Base-by-base conservation (phyloP, 2,329 filamentous ascomycete species). In the Scedosporium minutisporum region DNA sequence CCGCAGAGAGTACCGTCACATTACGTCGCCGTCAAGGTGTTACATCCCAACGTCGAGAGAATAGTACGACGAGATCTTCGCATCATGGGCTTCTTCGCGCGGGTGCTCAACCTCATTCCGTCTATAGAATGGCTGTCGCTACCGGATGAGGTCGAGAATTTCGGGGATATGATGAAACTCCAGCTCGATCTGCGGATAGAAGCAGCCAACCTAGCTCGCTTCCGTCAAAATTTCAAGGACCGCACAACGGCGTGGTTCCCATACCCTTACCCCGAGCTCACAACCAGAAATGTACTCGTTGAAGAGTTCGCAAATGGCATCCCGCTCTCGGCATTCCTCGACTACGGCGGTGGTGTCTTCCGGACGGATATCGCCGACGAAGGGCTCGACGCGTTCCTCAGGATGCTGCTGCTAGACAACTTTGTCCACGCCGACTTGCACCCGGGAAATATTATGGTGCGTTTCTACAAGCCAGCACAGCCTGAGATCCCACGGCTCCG, bases 391-490 rank as follows among this genome's bases (percentile, higher is more conserved):
- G 93, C 93, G 3, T 99, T 99, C 74, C 77, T 99, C 59, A 91
- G 93, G 69, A 99, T 99, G 95, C 79, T 99, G 16, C 82, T 99
- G 12, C 88, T 99, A 46, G 95, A 99, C 74, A 99, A 99, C 73
- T 99, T 99, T 73, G 88, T 97, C 27, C 95, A 99, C 71, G 93
- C 95, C 4, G 95, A 99, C 72, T 78, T 99, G 33, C 95, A 99
- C 72, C 95, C 95, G 0, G 95, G 95, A 27, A 99, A 99, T 73
- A 97, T 99, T 76, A 97, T 99, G 93, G 93, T 99, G 57, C 91
- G 96, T 66, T 99, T 99, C 78, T 97, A 97, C 75, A 87, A 93
- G 69, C 87, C 93, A 0, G 85, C 87, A 14, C 82, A 87, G 65
- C 83, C 93, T 0, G 84, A 88, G 58, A 77, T 96, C 1, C 71